Evolutionary conservation across 1,284 basidiomycete species (phyloP).

Genomic region (Cutaneotrichosporon mucoides): DNA sequence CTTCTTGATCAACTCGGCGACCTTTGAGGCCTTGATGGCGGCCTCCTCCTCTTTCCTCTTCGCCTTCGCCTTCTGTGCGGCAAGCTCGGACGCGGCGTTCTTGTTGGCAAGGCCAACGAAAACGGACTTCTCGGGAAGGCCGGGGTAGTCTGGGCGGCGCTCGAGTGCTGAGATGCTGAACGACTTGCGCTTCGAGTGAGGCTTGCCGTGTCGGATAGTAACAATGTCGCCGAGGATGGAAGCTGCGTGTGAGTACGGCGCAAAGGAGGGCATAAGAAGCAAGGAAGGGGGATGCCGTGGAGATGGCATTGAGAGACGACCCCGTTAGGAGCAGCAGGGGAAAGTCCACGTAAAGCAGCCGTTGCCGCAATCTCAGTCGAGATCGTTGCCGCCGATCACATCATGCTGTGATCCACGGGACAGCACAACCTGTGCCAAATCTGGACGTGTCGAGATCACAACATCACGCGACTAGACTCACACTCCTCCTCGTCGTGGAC

Average conservation of each 20-base stretch:
- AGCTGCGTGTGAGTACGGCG: constrained; percentile 14
- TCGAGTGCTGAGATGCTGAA: constrained; percentile 28
- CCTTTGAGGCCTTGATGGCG: background rate
- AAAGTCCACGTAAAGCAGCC: no score
- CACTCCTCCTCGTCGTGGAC: constrained; percentile 40
- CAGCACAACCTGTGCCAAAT: no score
- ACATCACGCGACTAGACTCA: constrained; percentile 16
- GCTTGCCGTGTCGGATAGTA: constrained; percentile 36
- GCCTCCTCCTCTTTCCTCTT: constrained; percentile 1
- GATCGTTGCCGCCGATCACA: no score
- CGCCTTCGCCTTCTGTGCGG: constrained; percentile 5
- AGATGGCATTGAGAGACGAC: no score
- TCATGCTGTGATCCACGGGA: no score
- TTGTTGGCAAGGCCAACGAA: constrained; percentile 1
- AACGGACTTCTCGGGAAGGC: background rate
- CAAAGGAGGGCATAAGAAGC: no score
- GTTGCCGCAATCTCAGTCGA: no score
- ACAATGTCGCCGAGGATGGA: constrained; percentile 37
- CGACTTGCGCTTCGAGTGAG: constrained; percentile 33
- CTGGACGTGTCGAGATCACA: no score
- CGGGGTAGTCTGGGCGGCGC: constrained; percentile 8
- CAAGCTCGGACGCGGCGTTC: background rate
- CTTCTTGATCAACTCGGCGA: constrained; percentile 3
- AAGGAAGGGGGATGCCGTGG: no score
- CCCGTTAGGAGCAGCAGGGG: no score